These are phyloP conservation scores for Rusavskia elegans DNA, from an alignment of 495 filamentous ascomycete genomes.

Conservation along the genomic window DNA sequence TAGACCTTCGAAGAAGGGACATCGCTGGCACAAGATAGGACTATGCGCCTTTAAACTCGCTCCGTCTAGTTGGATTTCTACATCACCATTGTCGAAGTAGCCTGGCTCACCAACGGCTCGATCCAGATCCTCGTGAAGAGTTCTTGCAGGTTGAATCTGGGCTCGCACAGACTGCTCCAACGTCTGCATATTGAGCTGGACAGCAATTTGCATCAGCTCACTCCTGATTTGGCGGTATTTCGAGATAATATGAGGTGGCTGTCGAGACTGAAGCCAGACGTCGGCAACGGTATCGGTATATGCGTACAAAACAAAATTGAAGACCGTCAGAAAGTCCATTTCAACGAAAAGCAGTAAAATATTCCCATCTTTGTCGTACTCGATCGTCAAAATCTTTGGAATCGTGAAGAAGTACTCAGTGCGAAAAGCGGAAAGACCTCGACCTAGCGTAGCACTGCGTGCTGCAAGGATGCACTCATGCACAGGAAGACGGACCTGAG, in stretches of 20 bases:
- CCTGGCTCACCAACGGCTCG: constrained; percentile 44
- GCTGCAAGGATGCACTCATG: constrained; percentile 66
- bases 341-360: constrained; percentile 42
- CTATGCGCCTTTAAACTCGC: constrained; percentile 56
- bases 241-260: constrained; percentile 41
- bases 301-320: constrained; percentile 64
- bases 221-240: constrained; percentile 62
- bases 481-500: constrained; percentile 56
- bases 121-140: constrained; percentile 51
- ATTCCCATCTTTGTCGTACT: constrained; percentile 30
- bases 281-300: constrained; percentile 73
- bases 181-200: constrained; percentile 43
- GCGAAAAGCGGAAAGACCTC: constrained; percentile 38
- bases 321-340: constrained; percentile 55
- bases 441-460: constrained; percentile 53
- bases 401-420: constrained; percentile 25
- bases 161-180: constrained; percentile 62
- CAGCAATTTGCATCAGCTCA: constrained; percentile 69
- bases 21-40: constrained; percentile 61
- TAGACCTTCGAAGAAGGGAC: constrained; percentile 81
- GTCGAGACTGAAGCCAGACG: constrained; percentile 62
- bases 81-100: constrained; percentile 63
- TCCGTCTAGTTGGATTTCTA: constrained; percentile 57
- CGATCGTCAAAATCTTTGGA: constrained; percentile 45
- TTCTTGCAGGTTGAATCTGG: constrained; percentile 46